These are phyloP conservation scores for Aspergillus neoniger DNA, from an alignment of 2,329 filamentous ascomycete species.

Conservation along the genomic window DNA sequence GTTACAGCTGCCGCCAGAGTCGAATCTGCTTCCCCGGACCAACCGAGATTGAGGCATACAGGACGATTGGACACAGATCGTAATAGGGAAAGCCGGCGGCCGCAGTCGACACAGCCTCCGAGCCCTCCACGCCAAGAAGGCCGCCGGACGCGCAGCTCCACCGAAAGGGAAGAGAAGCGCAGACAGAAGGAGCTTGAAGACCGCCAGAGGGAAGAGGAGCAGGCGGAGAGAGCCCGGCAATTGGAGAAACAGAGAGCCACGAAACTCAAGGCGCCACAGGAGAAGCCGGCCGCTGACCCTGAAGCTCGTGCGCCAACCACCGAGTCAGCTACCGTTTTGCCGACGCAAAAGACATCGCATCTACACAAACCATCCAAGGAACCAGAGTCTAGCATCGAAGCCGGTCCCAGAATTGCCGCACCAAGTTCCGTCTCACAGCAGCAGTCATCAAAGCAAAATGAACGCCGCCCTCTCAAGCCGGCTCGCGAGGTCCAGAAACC, in stretches of 20 bases:
- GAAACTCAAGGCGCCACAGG: slow-evolving; percentile 35
- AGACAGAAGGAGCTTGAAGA: slow-evolving; percentile 37
- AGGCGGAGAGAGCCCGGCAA: slow-evolving; percentile 22
- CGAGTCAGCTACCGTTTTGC: slow-evolving; percentile 21
- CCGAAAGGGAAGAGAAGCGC: slow-evolving; percentile 54
- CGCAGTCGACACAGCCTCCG: slow-evolving; percentile 25
- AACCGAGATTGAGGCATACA: slow-evolving; percentile 31
- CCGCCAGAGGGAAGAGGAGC: slow-evolving; percentile 40
- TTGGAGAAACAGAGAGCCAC: slow-evolving; percentile 38
- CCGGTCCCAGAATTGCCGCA: slow-evolving; percentile 29
- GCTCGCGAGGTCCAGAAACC: slow-evolving; percentile 48
- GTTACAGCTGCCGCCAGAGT: slow-evolving; percentile 60
- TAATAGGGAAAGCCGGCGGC: slow-evolving; percentile 19
- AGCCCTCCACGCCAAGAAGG: slow-evolving; percentile 40
- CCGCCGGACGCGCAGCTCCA: slow-evolving; percentile 60
- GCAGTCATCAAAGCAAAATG: slow-evolving; percentile 35
- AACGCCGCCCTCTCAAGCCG: slow-evolving; percentile 47
- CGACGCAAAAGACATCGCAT: slow-evolving; percentile 30
- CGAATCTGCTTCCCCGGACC: slow-evolving; percentile 53
- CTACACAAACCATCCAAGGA: slow-evolving; percentile 35
- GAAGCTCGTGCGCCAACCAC: slow-evolving; percentile 30
- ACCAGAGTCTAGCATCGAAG: slow-evolving; percentile 31
- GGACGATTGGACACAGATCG: slow-evolving; percentile 30
- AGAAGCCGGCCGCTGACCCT: slow-evolving; percentile 35
- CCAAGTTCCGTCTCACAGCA: slow-evolving; percentile 25